Base-by-base conservation (phyloP, 257 asterid species). In the Solanum sejunctum region DNA sequence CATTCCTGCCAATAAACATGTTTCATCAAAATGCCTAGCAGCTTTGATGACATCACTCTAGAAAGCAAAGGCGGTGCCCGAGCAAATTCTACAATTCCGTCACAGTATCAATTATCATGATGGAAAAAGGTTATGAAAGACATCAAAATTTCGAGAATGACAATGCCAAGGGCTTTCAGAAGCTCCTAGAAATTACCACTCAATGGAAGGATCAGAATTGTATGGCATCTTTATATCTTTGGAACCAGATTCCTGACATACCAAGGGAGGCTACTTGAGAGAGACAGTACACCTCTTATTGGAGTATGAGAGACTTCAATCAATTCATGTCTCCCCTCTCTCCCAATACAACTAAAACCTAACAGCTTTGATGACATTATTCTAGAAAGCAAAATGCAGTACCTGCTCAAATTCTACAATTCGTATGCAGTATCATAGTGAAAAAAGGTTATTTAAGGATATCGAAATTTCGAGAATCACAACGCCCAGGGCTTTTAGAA, bases 1-100 rank as follows among this genome's bases (percentile, higher is more conserved):
- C 85, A 83, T 69, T 83, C 85, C 85, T 83, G 85, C 70, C 81
- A 69, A 66, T 52, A 78, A 52, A 28, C 64, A 78, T 52, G 64
- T 78, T 51, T 78, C 49, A 52, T 26, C 83, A 52, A 51, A 78
- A 52, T 78, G 64, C 47, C 41, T 78, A 23, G 47, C 79, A 18
- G 79, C 79, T 41, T 5, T 18, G 10, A 26, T 77, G 47, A 10
- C 43, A 26, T 8, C 23, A 75, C 51, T 77, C 23, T 77, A 77
- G 63, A 77, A 51, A 51, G 82, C 60, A 77, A 28, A 9, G 17
- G 82, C 16, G 9, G 64, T 9, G 52, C 16, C 17, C 4, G 63
- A 3, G 51, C 47, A 51, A 77, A 49, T 5, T 26, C 10, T 20
- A 69, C 78, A 41, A 32, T 71, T 71, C 7, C 63, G 13, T 9